Base-by-base conservation (phyloP, 139 green algal species). In the Chlorella sp. region DNA sequence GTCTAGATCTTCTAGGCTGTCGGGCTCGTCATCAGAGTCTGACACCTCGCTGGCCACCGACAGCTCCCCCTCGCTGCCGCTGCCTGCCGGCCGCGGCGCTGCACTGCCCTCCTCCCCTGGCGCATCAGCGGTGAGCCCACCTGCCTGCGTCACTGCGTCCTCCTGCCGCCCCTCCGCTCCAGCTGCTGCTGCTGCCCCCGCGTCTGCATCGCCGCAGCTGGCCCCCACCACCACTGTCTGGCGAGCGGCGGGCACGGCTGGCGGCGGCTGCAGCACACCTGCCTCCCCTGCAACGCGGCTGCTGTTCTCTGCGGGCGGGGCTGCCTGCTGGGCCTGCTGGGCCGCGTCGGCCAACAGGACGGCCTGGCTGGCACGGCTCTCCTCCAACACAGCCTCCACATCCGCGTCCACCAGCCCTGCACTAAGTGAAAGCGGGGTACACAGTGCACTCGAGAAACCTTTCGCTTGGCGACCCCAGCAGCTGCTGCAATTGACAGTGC, bases 351-450 rank as follows among this genome's bases (percentile, higher is more conserved):
- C n/a, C 34, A 56, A 30, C 73, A 79, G 73, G 19, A 7, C 73
- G 8, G 43, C 43, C 44, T 36, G 73, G 44, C 44, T 62, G 44
- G 73, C 43, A 9, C 44, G 62, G 58, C 79, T 73, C n/a, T 84
- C 79, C 79, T 84, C 79, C 32, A 84, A 41, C 32, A 76, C 40
- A 28, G 64, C 79, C 43, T 38, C 32, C 19, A 56, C 43, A 48
- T 84, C 79, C 16, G 79, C 43, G 3, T 84, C 64, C 2, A 30
- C 43, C 32, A 65, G 43, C 6, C 40, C 77, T 83, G 77, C 77
- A 41, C 28, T 40, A 76, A 8, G 48, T 4, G 19, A 30, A 2
- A 41, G 64, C 22, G 34, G 60, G n/a, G 22, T 9, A 17, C 60
- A 36, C 60, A 68, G 26, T 3, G 8, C 56, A 20, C 13, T 20